Percentiles rank a stretch among this genome's conserved stretches.
Conservation (phyloP, 805 yeast species). For the Hanseniaspora pseudoguilliermondii region DNA sequence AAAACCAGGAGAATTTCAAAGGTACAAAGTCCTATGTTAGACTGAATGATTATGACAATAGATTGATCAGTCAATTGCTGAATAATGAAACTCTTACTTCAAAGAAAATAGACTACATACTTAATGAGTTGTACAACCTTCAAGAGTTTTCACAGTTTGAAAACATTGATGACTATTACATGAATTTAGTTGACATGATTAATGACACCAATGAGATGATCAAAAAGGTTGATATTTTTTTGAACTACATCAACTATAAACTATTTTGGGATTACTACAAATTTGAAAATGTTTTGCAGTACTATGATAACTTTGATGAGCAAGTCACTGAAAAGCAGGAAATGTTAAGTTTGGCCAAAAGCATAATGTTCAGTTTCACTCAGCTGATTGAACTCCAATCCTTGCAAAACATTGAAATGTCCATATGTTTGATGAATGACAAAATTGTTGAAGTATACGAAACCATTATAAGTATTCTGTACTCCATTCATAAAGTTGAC, state of each 20-base stretch:
- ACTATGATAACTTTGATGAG: neutral
- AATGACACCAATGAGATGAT: neutral
- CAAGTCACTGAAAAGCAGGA: neutral
- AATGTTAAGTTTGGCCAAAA: neutral
- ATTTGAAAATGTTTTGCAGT: neutral
- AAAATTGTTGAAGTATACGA: neutral
- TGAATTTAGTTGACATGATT: neutral
- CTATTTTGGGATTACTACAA: constrained; percentile 8
- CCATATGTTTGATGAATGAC: neutral
- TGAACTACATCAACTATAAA: neutral
- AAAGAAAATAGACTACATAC: constrained; percentile 7
- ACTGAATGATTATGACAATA: constrained; percentile 7
- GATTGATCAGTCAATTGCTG: neutral
- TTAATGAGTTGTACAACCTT: constrained; percentile 1
- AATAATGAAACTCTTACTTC: neutral
- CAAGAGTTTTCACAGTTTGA: neutral
- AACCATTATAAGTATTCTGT: neutral
- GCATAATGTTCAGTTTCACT: neutral
- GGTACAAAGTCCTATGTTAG: constrained; percentile 6
- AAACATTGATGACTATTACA: neutral
- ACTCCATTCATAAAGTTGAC: neutral
- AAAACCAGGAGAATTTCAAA: neutral
- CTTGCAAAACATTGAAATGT: neutral
- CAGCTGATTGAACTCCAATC: neutral
- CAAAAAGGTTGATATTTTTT: neutral